Conservation (phyloP, 2,329 filamentous ascomycete genomes). For the Myriosclerotinia curreyana region DNA sequence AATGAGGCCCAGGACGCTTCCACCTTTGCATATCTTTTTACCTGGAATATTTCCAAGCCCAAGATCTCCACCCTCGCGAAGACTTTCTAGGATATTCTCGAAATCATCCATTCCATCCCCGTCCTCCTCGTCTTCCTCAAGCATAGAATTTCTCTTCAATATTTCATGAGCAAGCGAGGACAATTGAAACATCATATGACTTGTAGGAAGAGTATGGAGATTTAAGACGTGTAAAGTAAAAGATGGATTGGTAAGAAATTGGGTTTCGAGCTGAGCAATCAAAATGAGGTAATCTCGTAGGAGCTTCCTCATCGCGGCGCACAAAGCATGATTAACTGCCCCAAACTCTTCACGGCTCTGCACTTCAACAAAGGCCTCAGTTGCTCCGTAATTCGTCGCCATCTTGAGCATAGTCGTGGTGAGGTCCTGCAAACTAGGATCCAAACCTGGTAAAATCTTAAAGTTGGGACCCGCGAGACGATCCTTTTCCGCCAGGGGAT, state of each 20-base stretch:
- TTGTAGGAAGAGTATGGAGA: constrained; percentile 83
- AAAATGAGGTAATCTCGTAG: constrained; percentile 92
- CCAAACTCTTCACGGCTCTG: constrained; percentile 92
- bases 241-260: constrained; percentile 80
- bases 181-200: constrained; percentile 86
- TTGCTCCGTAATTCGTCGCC: constrained; percentile 86
- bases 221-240: constrained; percentile 95
- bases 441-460: constrained; percentile 75
- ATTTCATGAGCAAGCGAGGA: constrained; percentile 86
- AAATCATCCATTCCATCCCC: constrained; percentile 68
- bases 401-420: constrained; percentile 87
- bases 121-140: constrained; percentile 74
- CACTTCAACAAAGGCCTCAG: constrained; percentile 91
- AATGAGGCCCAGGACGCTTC: constrained; percentile 83
- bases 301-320: constrained; percentile 87
- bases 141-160: constrained; percentile 78
- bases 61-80: constrained; percentile 82
- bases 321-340: constrained; percentile 90
- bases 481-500: constrained; percentile 81
- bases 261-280: constrained; percentile 88
- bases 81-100: constrained; percentile 86
- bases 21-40: constrained; percentile 96
- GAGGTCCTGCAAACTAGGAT: constrained; percentile 86
- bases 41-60: constrained; percentile 73
- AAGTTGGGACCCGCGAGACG: constrained; percentile 79